Conservation (phyloP, 345 rosid species). For the Citrus sinensis region DVS_A1.0 CM039166.1:23145501-23146000, state of each 20-base stretch:
- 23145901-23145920: background rate
- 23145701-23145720: background rate
- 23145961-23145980: background rate
- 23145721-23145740: background rate
- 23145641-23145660: background rate
- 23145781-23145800: background rate
- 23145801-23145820: background rate
- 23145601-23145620: constrained; percentile 43
- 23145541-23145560: constrained; percentile 97
- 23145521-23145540: constrained; percentile 96
- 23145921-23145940: background rate
- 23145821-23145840: background rate
- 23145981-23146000: background rate
- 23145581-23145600: constrained; percentile 93
- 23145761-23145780: background rate
- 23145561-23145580: constrained; percentile 90
- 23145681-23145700: background rate
- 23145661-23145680: background rate
- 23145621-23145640: background rate
- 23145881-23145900: background rate
- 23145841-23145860: background rate
- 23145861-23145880: background rate
- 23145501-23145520: constrained; percentile 86
- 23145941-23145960: background rate
- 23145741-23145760: background rate